Percentiles rank a stretch among this genome's conserved stretches.
phyloP scores from a whole-genome alignment of 305 asterid genomes.

The Solanum hybrid region DNA sequence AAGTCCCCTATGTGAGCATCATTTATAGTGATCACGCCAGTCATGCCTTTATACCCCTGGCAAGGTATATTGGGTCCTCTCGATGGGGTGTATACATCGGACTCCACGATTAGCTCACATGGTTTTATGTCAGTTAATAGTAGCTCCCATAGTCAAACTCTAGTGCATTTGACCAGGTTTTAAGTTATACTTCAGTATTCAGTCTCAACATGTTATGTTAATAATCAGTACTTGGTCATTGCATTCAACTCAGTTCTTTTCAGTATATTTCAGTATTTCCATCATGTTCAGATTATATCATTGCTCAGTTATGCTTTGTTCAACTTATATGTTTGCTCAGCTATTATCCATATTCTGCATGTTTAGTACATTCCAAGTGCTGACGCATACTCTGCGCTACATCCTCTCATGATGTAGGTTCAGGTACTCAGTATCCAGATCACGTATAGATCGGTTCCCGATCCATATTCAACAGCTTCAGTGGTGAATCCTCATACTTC shows the following conservation, averaged over 20 bases:
- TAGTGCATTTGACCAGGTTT: not conserved
- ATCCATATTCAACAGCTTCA: not conserved
- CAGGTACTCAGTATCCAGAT: not conserved
- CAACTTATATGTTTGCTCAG: not conserved
- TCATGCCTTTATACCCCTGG: not conserved
- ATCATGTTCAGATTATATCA: not conserved
- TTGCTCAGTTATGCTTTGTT: not conserved
- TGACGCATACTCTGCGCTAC: not conserved
- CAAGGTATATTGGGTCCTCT: not conserved
- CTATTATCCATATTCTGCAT: no score
- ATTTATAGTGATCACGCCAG: not conserved
- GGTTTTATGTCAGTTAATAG: not conserved
- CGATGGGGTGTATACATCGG: not conserved
- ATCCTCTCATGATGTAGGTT: not conserved
- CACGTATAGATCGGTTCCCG: not conserved
- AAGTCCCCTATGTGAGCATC: not conserved
- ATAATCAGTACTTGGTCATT: not conserved
- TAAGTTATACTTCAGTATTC: not conserved
- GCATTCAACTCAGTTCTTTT: not conserved
- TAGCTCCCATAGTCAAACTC: not conserved
- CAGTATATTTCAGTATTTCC: no score
- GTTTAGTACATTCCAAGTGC: not conserved
- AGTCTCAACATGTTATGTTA: not conserved
- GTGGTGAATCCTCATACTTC: not conserved
- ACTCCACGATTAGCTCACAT: not conserved